Conservation (phyloP, 192 early-diverging fungal genomes). For the Radiomyces spectabilis region DNA sequence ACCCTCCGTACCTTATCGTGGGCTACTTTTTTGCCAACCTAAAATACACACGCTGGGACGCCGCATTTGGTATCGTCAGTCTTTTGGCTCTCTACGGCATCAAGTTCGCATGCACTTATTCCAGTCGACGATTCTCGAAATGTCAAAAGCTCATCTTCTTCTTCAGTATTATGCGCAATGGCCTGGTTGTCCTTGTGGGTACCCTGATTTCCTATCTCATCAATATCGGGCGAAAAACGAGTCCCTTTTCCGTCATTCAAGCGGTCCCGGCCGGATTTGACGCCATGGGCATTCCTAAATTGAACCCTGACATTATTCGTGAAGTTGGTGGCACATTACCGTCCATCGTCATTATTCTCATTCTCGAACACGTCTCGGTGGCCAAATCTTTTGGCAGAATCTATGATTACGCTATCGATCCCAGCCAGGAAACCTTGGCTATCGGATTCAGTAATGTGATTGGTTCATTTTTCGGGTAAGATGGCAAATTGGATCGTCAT, state of each 20-base stretch:
- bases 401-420: constrained; percentile 67
- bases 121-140: constrained; percentile 28
- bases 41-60: constrained; percentile 40
- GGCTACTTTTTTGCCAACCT: constrained; percentile 33
- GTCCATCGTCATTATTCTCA: constrained; percentile 62
- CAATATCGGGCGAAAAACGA: constrained; percentile 18
- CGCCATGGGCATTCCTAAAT: constrained; percentile 42
- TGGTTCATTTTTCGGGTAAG: constrained; percentile 68
- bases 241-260: constrained; percentile 58
- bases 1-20: constrained; percentile 44
- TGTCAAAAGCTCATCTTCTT: constrained; percentile 49
- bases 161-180: constrained; percentile 64
- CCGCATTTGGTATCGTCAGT: constrained; percentile 45
- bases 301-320: constrained; percentile 46
- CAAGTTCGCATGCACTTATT: constrained; percentile 24
- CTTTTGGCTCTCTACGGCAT: constrained; percentile 32
- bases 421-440: constrained; percentile 87
- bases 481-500: neutral
- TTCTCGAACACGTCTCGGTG: constrained; percentile 89
- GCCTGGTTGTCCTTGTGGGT: constrained; percentile 64
- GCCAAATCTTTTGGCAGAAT: constrained; percentile 81
- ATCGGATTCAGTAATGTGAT: constrained; percentile 80
- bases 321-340: constrained; percentile 44
- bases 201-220: constrained; percentile 63
- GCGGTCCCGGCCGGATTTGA: constrained; percentile 69